phyloP scores from a whole-genome alignment of 352 stramenopile species.

The Phytopythium sindhum region DNA sequence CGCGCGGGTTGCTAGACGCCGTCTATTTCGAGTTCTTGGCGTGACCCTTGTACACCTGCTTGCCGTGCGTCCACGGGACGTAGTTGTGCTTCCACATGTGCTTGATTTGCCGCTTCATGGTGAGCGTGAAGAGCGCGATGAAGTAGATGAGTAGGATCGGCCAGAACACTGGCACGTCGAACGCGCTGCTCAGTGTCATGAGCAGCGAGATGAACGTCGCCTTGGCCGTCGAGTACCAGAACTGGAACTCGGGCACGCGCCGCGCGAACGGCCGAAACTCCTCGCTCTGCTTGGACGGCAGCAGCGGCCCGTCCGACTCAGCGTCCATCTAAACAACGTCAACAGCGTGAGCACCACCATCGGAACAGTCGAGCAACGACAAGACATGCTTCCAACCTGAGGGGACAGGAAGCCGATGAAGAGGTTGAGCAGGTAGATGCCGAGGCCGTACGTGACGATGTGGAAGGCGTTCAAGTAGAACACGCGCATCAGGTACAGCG shows the following conservation, averaged over 20 bases:
- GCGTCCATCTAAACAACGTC: conserved; percentile 53
- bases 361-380: no score
- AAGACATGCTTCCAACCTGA: no score
- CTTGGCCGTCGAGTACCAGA: conserved; percentile 93
- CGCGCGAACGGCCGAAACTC: conserved; percentile 92
- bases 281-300: conserved; percentile 90
- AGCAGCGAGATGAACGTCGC: conserved; percentile 90
- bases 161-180: conserved; percentile 99
- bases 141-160: conserved; percentile 99
- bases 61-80: conserved; percentile 95
- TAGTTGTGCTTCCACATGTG: conserved; percentile 99
- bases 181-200: conserved; percentile 98
- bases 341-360: conserved; percentile 3
- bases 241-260: conserved; percentile 98
- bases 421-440: conserved; percentile 99
- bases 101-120: conserved; percentile 99
- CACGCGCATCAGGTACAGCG: conserved; percentile 93
- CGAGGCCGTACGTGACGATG: conserved; percentile 98
- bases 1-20: conserved; percentile 3
- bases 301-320: conserved; percentile 84
- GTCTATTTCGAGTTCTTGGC: conserved; percentile 80
- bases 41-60: conserved; percentile 93
- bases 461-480: conserved; percentile 94
- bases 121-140: conserved; percentile 97
- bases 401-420: conserved; percentile 99